Evolutionary conservation across 306 rosid species (phyloP), one percentile per base, ranked within the genome.

Genomic region (Fagus sylvatica): DNA sequence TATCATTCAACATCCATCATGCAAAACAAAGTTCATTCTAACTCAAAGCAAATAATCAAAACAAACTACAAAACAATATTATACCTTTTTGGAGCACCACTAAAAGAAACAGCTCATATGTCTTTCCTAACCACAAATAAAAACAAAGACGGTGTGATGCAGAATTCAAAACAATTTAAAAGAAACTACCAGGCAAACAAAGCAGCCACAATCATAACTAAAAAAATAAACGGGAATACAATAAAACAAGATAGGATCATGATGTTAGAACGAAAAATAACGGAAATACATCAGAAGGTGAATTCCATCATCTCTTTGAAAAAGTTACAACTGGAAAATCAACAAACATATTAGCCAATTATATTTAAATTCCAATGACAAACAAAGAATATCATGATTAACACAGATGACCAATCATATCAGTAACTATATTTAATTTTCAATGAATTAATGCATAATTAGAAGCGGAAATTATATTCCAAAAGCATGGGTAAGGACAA

Each of bases 1-100:
- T 91, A 90, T 92, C 92, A 81, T 82, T 87, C 85, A 72, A 84
- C 87, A 75, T 74, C 79, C 79, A 85, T 69, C 94, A 81, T 30
- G 73, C 77, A 69, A 79, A 71, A 82, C 55, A 78, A 41, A 79
- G 46, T 69, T 80, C 28, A 71, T 19, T 53, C 70, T 66, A 39
- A 78, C 15, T 54, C 76, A 78, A 74, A 76, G 65, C 32, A 34
- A 22, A 73, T 32, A 37, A 71, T 40, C 69, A 56, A 61, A 71
- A 53, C 42, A 80, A 66, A n/a, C 41, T 48, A 46, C 39, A 76
- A 42, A 80, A 49, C 64, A 74, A 57, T 51, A 71, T 70, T 72
- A 53, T 71, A 76, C 76, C 57, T 81, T 64, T 61, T 6, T 34
- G 40, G 74, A 57, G 69, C 40, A 74, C 72, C 30, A 77, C 64